Percentiles rank a stretch among this genome's conserved stretches.
Evolutionary conservation across 257 asterid species (phyloP).

Genomic region (Scutellaria barbata): DNA sequence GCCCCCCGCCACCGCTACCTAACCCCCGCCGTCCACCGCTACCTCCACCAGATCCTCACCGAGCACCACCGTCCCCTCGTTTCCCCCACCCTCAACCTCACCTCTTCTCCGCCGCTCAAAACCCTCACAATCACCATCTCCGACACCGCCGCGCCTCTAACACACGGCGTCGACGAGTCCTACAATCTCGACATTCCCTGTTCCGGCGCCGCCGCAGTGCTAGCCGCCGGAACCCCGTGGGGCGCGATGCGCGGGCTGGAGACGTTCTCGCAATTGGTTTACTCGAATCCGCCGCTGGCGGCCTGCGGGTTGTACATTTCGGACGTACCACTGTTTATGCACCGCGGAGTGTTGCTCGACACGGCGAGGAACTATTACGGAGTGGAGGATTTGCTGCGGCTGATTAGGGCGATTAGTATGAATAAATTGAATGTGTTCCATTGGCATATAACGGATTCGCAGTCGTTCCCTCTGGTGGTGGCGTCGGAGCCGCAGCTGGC

Average conservation of each 20-base stretch:
- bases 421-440: constrained; percentile 80
- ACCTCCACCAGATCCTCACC: constrained; percentile 43
- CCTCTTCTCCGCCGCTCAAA: constrained; percentile 48
- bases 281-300: constrained; percentile 43
- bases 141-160: constrained; percentile 49
- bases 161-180: constrained; percentile 75
- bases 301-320: constrained; percentile 53
- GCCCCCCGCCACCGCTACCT: constrained; percentile 52
- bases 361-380: constrained; percentile 73
- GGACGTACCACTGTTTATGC: constrained; percentile 65
- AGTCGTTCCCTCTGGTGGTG: constrained; percentile 72
- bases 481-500: constrained; percentile 79
- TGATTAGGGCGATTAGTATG: constrained; percentile 73
- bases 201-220: constrained; percentile 38
- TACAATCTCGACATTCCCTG: constrained; percentile 58
- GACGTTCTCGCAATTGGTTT: constrained; percentile 75
- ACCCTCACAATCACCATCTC: constrained; percentile 46
- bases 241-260: constrained; percentile 90
- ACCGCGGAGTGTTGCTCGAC: constrained; percentile 77
- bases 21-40: constrained; percentile 57
- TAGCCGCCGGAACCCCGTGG: constrained; percentile 64
- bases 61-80: constrained; percentile 58
- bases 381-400: constrained; percentile 56
- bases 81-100: constrained; percentile 55
- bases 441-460: constrained; percentile 89